Evolutionary conservation across 139 green algal genomes (phyloP).

Genomic region (Tetradesmus lagerheimii): DNA sequence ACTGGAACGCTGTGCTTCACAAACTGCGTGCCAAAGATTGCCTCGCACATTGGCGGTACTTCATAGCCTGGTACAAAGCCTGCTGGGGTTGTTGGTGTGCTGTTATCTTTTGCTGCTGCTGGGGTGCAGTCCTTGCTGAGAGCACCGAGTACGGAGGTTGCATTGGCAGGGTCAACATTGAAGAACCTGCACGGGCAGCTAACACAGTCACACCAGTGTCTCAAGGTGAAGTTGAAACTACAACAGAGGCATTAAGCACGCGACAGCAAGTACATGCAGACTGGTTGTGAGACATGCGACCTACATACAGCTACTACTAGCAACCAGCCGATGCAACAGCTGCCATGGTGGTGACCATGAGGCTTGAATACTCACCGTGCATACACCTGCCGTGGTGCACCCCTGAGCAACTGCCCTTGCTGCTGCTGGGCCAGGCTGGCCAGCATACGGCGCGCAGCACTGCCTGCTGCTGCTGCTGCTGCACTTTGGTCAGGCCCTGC

Average conservation of each 20-base stretch:
- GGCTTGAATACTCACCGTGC: background rate
- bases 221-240: background rate
- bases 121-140: background rate
- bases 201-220: background rate
- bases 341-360: background rate
- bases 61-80: background rate
- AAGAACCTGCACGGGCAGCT: background rate
- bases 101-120: background rate
- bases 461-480: slow-evolving; percentile 26
- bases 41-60: background rate
- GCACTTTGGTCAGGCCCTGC: background rate
- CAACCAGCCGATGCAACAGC: background rate
- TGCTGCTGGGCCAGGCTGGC: background rate
- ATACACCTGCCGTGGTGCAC: background rate
- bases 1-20: background rate
- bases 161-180: background rate
- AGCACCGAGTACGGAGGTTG: background rate
- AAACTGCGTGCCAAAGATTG: background rate
- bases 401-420: background rate
- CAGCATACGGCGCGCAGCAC: background rate
- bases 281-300: too few relatives aligned
- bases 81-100: background rate
- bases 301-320: background rate
- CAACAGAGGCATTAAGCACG: background rate
- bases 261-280: too few relatives aligned